Base-by-base conservation (phyloP, 768 basidiomycete species). In the Cyclocybe aegerita region DNA sequence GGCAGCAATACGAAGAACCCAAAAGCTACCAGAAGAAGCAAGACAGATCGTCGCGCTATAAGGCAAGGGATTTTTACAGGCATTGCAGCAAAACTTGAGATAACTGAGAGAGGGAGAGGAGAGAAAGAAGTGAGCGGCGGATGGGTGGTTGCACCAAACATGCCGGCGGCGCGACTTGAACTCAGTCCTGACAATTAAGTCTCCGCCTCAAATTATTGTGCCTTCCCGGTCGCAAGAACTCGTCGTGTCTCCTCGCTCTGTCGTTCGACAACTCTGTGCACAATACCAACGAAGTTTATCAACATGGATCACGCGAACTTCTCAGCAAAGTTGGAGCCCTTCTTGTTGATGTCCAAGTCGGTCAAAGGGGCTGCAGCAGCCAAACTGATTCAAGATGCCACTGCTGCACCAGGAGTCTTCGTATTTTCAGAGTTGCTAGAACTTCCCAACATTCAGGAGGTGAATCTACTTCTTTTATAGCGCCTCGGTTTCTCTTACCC, bases 351-450 rank as follows among this genome's bases (percentile, higher is more conserved):
- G 72, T 92, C 88, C 3, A 94, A 95, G 65, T 90, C 90, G 0
- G 82, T 90, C 8, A 95, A 92, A 63, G 96, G 96, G 1, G 93
- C 93, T 0, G 92, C 90, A 0, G 93, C 94, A 0, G 94, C 92
- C 5, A 94, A 95, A 64, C 81, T 95, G 48, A 71, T 95, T 30
- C 79, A 84, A 60, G 88, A 97, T 63, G 95, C 86, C 48, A 93
- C 88, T 17, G 80, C 90, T 39, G 91, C 95, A 0, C 85, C 87
- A 11, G 95, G 93, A 8, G 90, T 97, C 40, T 96, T 90, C 65
- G 89, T 93, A 50, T 99, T 97, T 62, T 82, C 85, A 0, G 95
- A 98, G 66, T 71, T 99, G 46, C 72, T 98, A 45, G 88, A 93
- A 39, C 67, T 88, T 23, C 81, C 86, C 1, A 90, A 85, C 60